Conservation (phyloP, 345 rosid genomes). For the Euclidium syriacum region DNA sequence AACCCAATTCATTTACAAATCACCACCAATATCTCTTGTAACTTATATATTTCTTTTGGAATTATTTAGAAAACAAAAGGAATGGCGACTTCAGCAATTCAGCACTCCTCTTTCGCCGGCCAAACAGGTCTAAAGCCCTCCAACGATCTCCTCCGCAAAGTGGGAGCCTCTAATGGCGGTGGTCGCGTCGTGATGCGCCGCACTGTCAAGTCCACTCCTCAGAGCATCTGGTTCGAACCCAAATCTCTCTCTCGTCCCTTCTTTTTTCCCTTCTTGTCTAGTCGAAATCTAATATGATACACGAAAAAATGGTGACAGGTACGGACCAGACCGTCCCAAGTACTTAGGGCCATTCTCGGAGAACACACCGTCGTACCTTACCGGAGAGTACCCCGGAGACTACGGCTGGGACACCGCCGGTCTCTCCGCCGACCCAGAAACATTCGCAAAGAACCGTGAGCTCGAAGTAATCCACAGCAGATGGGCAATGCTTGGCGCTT, state of each 20-base stretch:
- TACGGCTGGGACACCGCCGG: conserved; percentile 55
- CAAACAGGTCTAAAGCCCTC: conserved; percentile 62
- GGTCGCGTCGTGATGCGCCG: conserved; percentile 77
- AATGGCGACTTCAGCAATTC: conserved; percentile 85
- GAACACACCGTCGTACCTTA: conserved; percentile 42
- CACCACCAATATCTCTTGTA: conserved; percentile 9
- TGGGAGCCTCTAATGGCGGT: conserved; percentile 43
- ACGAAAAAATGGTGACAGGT: conserved; percentile 15
- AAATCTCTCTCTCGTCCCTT: neutral
- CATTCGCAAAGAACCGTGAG: conserved; percentile 42
- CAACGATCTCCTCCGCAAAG: conserved; percentile 64
- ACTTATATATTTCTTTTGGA: neutral
- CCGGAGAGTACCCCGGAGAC: conserved; percentile 47
- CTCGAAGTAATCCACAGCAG: conserved; percentile 49
- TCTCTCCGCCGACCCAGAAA: conserved; percentile 49
- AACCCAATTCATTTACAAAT: neutral
- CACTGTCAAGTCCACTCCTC: conserved; percentile 71
- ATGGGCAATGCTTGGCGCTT: conserved; percentile 47
- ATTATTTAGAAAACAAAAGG: neutral
- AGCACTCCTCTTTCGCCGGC: conserved; percentile 78
- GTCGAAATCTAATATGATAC: too few relatives aligned
- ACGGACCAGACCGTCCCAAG: conserved; percentile 40
- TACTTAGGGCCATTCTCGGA: conserved; percentile 47
- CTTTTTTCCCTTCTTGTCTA: neutral
- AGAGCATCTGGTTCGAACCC: conserved; percentile 71